Percentiles rank a stretch among this genome's conserved stretches.
Evolutionary conservation across 192 early-diverging fungal genomes (phyloP).

Genomic region (Geranomyces variabilis): DNA sequence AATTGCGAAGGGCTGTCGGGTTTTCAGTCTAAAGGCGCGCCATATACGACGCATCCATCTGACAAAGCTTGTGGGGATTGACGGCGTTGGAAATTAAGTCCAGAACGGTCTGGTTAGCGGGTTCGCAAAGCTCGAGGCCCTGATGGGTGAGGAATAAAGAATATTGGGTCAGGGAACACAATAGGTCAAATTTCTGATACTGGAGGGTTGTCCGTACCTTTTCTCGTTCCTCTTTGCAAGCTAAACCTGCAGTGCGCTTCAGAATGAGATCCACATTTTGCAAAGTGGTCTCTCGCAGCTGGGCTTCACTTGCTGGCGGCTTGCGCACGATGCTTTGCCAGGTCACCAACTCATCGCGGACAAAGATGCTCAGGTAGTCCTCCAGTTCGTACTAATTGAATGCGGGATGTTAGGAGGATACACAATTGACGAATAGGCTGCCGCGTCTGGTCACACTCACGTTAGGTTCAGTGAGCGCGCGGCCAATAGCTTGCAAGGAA

Average conservation of each 20-base stretch:
- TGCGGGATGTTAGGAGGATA: not conserved
- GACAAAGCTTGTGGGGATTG: constrained; percentile 89
- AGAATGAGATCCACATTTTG: constrained; percentile 76
- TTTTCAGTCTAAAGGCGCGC: constrained; percentile 40
- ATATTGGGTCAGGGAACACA: not conserved
- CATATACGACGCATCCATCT: constrained; percentile 95
- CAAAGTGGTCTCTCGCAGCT: constrained; percentile 68
- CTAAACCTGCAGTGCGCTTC: constrained; percentile 67
- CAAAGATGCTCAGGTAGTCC: constrained; percentile 91
- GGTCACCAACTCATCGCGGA: constrained; percentile 90
- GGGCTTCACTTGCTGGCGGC: constrained; percentile 60
- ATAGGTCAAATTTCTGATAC: too few relatives aligned
- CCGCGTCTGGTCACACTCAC: constrained; percentile 29
- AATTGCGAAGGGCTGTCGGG: too few relatives aligned
- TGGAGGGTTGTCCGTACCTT: constrained; percentile 48
- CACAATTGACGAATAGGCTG: not conserved
- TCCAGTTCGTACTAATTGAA: constrained; percentile 73
- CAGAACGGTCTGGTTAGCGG: constrained; percentile 83
- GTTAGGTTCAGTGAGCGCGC: constrained; percentile 80
- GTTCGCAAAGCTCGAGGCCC: constrained; percentile 53
- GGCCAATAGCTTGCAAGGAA: constrained; percentile 81
- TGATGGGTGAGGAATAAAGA: constrained; percentile 30
- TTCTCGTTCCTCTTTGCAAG: constrained; percentile 74
- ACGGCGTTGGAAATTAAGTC: constrained; percentile 89
- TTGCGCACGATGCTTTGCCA: constrained; percentile 65